Evolutionary conservation across 225 moss, liverwort and hornwort species (phyloP).

Genomic region (Asterella californica): DNA sequence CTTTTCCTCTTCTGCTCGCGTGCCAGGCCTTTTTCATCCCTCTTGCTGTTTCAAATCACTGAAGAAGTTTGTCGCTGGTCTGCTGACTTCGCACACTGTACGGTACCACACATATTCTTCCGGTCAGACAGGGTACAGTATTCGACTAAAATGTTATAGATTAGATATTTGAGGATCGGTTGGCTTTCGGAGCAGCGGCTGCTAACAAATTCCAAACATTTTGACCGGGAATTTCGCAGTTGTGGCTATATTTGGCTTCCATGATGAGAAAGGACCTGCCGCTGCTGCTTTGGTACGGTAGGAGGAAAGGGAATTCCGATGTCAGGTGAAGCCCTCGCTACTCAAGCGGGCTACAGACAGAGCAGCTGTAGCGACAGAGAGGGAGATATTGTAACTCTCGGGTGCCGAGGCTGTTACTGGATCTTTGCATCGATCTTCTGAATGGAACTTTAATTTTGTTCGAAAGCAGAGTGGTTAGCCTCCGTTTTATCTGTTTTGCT

Average conservation of each 20-base stretch:
- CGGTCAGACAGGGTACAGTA: neutral
- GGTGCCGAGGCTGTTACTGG: neutral
- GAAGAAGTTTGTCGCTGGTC: neutral
- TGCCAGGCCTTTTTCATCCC: neutral
- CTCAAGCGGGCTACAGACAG: neutral
- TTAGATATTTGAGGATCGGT: conserved; percentile 5
- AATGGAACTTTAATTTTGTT: conserved; percentile 11
- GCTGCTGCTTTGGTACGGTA: conserved; percentile 1
- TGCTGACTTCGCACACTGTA: neutral
- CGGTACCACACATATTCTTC: neutral
- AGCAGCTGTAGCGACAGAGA: neutral
- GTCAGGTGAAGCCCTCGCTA: neutral
- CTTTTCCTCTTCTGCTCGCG: neutral
- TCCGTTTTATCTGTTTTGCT: neutral
- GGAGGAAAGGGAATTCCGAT: neutral
- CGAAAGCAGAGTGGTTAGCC: neutral
- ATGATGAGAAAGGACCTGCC: neutral
- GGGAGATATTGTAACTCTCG: neutral
- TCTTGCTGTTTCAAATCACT: neutral
- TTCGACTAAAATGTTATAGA: neutral
- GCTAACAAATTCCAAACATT: neutral
- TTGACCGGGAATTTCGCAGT: conserved; percentile 1
- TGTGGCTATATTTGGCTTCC: conserved; percentile 13
- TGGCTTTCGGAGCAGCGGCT: neutral
- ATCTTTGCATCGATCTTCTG: neutral